phyloP scores from a whole-genome alignment of 768 basidiomycete species.

The Lepiota venenata region DNA sequence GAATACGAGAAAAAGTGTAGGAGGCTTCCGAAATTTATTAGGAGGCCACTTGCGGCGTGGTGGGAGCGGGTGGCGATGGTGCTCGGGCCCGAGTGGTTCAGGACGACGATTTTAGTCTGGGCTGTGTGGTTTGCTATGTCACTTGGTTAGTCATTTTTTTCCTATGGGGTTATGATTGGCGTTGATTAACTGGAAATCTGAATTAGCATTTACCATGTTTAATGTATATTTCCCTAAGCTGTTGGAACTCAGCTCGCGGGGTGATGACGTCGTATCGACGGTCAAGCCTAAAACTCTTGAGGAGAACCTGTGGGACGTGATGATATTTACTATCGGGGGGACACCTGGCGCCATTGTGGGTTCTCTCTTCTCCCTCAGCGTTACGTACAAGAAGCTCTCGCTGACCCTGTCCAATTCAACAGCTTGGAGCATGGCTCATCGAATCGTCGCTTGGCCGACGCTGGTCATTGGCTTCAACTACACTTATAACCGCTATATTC shows the following conservation, averaged over 20 bases:
- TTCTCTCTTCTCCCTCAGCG: constrained; percentile 13
- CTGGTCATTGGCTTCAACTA: constrained; percentile 71
- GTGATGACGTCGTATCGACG: constrained; percentile 14
- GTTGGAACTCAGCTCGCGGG: constrained; percentile 54
- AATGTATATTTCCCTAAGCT: constrained; percentile 89
- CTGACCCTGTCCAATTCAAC: not conserved
- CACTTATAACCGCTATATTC: constrained; percentile 71
- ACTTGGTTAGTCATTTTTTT: constrained; percentile 48
- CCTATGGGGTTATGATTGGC: not conserved
- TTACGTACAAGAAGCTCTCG: not conserved
- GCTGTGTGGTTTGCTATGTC: constrained; percentile 71
- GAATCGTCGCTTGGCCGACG: constrained; percentile 67
- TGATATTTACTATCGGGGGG: constrained; percentile 80
- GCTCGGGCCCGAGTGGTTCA: constrained; percentile 70
- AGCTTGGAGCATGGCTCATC: constrained; percentile 87
- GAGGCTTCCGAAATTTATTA: constrained; percentile 49
- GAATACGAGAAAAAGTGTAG: constrained; percentile 38
- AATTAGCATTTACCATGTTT: constrained; percentile 82
- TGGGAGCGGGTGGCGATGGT: constrained; percentile 65
- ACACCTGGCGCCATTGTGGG: constrained; percentile 81
- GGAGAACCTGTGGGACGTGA: constrained; percentile 80
- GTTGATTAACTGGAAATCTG: constrained; percentile 5
- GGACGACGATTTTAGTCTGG: constrained; percentile 81
- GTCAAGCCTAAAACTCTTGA: constrained; percentile 41
- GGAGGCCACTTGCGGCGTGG: constrained; percentile 65